Evolutionary conservation across 2,329 filamentous ascomycete genomes (phyloP).

Genomic region (Aureobasidium leucospermi): DNA sequence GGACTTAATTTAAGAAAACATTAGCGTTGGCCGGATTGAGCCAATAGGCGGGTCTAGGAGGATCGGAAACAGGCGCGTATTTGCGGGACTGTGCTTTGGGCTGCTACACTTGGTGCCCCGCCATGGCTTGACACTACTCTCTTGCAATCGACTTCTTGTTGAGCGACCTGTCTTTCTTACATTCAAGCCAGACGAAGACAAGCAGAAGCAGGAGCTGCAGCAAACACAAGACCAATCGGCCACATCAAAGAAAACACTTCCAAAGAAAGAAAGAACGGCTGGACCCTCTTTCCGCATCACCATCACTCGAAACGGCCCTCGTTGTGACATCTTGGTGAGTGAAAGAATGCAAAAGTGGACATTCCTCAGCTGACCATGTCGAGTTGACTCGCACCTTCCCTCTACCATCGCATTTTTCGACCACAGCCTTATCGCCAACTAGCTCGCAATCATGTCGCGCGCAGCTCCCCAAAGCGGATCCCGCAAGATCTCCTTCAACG

Average conservation of each 20-base stretch:
- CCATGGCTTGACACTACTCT: neutral
- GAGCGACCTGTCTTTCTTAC: neutral
- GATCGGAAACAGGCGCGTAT: conserved; percentile 11
- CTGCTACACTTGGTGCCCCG: conserved; percentile 5
- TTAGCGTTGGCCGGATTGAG: neutral
- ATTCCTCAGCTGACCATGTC: conserved; percentile 1
- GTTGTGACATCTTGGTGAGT: neutral
- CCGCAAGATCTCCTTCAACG: conserved; percentile 98
- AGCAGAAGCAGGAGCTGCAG: neutral
- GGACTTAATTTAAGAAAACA: neutral
- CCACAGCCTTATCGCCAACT: neutral
- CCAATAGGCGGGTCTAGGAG: conserved; percentile 3
- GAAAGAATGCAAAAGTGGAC: neutral
- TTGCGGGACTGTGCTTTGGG: conserved; percentile 13
- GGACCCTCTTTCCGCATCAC: conserved; percentile 8
- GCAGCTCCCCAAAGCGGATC: conserved; percentile 43
- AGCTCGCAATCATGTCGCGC: conserved; percentile 20
- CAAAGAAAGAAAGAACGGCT: conserved; percentile 10
- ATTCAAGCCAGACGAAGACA: neutral
- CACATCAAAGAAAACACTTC: neutral
- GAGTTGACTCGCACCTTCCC: neutral
- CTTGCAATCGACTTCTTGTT: neutral
- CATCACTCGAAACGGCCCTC: neutral
- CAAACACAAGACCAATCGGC: neutral
- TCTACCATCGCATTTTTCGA: neutral